Conservation (phyloP, 345 rosid species). For the Theobroma cacao region DNA sequence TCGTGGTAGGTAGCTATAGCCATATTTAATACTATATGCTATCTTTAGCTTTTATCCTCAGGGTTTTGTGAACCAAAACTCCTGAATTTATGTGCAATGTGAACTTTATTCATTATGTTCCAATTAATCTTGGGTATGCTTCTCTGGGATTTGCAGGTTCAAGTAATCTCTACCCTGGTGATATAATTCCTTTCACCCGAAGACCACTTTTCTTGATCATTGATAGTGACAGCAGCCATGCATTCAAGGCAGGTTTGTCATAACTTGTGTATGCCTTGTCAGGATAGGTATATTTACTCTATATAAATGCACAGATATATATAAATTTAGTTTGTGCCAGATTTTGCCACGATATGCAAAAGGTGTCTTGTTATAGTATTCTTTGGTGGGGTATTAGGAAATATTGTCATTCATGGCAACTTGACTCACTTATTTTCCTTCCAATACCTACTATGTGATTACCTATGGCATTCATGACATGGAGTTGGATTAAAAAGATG, state of each 20-base stretch:
- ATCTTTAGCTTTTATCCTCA: slow-evolving; percentile 1
- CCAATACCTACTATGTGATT: not conserved
- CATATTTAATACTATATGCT: not conserved
- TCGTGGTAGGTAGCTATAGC: slow-evolving; percentile 49
- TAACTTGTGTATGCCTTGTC: slow-evolving; percentile 44
- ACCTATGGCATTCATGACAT: not conserved
- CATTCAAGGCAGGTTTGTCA: slow-evolving; percentile 99
- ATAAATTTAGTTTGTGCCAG: not conserved
- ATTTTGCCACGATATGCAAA: not conserved
- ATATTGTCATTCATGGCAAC: not conserved
- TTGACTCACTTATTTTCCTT: not conserved
- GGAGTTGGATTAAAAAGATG: not conserved
- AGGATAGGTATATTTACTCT: slow-evolving; percentile 5
- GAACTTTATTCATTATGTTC: slow-evolving; percentile 1
- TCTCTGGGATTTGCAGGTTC: slow-evolving; percentile 48
- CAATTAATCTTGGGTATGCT: slow-evolving; percentile 3
- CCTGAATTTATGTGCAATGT: not conserved
- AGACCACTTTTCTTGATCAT: slow-evolving; percentile 90
- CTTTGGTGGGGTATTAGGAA: not conserved
- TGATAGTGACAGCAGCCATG: slow-evolving; percentile 96
- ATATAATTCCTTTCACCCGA: slow-evolving; percentile 91
- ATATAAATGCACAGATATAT: not conserved
- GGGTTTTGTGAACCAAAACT: not conserved
- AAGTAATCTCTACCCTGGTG: slow-evolving; percentile 81
- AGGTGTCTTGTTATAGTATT: not conserved